phyloP scores from a whole-genome alignment of 164 flowering plant genomes.

The Aristolochia contorta region DNA sequence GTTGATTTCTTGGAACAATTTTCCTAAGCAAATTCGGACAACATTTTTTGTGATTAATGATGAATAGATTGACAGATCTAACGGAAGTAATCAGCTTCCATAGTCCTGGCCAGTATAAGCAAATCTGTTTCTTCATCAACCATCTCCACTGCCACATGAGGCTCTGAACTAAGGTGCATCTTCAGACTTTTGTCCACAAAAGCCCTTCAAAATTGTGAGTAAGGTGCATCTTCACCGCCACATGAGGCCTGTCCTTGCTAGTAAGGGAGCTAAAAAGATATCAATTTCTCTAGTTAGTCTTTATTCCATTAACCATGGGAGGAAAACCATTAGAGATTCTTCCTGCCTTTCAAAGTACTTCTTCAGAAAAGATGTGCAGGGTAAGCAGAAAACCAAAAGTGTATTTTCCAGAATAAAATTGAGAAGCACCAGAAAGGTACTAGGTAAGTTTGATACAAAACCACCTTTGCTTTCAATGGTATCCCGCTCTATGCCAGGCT shows the following conservation, averaged over 20 bases:
- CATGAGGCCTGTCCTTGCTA: conserved; percentile 52
- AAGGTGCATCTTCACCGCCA: conserved; percentile 66
- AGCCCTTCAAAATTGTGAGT: conserved; percentile 91
- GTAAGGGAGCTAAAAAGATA: too few relatives aligned
- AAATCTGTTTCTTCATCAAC: conserved; percentile 64
- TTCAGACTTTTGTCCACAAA: conserved; percentile 92
- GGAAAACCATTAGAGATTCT: too few relatives aligned
- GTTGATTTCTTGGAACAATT: too few relatives aligned
- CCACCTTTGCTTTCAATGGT: conserved; percentile 77
- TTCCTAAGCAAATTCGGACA: too few relatives aligned
- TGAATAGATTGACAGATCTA: neutral
- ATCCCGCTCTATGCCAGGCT: conserved; percentile 56
- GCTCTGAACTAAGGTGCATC: conserved; percentile 81
- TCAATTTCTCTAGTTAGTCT: too few relatives aligned
- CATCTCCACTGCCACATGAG: conserved; percentile 42
- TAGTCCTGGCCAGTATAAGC: conserved; percentile 75
- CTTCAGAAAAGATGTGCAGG: too few relatives aligned
- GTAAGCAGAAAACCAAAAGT: too few relatives aligned
- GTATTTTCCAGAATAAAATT: neutral
- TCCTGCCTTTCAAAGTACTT: too few relatives aligned
- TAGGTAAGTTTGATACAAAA: conserved; percentile 75
- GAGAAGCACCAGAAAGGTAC: conserved; percentile 22
- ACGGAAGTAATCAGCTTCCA: conserved; percentile 58
- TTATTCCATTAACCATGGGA: too few relatives aligned
- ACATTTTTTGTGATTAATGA: too few relatives aligned